Conservation (phyloP, 169 alveolate genomes). For the Theileria orientalis region DNA sequence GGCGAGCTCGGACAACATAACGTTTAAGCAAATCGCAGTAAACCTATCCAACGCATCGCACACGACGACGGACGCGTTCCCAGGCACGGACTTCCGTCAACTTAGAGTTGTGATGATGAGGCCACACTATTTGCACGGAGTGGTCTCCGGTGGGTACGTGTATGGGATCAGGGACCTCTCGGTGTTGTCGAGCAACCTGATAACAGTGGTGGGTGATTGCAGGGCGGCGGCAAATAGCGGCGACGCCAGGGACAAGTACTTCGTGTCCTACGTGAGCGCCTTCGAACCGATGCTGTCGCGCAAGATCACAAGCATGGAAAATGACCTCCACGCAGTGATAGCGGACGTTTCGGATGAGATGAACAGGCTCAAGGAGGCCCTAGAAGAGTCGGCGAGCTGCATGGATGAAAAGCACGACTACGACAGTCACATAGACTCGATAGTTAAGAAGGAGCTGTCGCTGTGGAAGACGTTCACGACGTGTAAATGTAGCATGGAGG, state of each 20-base stretch:
- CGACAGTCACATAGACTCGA: slow-evolving; percentile 67
- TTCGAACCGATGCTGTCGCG: slow-evolving; percentile 76
- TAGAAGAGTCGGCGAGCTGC: slow-evolving; percentile 40
- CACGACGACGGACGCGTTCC: slow-evolving; percentile 75
- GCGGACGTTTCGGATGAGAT: slow-evolving; percentile 72
- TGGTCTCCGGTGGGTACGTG: slow-evolving; percentile 73
- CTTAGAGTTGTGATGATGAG: slow-evolving; percentile 78
- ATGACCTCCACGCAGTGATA: slow-evolving; percentile 76
- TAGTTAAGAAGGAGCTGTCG: slow-evolving; percentile 66
- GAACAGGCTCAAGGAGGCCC: slow-evolving; percentile 73
- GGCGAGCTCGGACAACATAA: slow-evolving; percentile 78
- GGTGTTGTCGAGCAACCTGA: slow-evolving; percentile 80
- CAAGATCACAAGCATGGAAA: slow-evolving; percentile 76
- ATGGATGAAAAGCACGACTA: slow-evolving; percentile 71
- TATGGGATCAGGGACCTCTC: slow-evolving; percentile 84
- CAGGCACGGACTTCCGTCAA: slow-evolving; percentile 72
- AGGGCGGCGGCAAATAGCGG: slow-evolving; percentile 84
- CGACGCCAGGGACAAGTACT: slow-evolving; percentile 89
- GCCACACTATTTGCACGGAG: slow-evolving; percentile 86
- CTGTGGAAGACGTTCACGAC: slow-evolving; percentile 68
- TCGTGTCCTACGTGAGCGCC: slow-evolving; percentile 80
- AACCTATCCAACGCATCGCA: slow-evolving; percentile 77
- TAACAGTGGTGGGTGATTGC: slow-evolving; percentile 81
- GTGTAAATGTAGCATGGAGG: slow-evolving; percentile 37
- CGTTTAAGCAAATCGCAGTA: slow-evolving; percentile 61